Conservation (phyloP, 2,329 filamentous ascomycete genomes). For the Corniculantispora saksenae region DNA sequence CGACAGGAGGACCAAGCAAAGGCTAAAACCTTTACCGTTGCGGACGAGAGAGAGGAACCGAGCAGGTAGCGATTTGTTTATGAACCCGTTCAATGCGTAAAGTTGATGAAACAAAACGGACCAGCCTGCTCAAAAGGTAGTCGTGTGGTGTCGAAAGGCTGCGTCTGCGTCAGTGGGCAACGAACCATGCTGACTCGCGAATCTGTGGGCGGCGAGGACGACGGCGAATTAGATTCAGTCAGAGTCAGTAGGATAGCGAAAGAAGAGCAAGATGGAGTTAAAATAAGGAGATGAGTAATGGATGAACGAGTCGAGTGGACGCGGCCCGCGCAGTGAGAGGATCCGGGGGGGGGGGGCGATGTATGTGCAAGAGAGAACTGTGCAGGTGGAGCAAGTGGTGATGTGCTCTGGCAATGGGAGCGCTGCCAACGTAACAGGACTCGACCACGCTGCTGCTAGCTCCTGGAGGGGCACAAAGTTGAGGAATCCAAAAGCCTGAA, state of each 20-base stretch:
- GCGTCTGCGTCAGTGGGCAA: neutral
- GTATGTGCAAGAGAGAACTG: neutral
- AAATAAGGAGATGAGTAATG: neutral
- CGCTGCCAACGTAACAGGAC: too few species aligned
- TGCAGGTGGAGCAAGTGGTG: neutral
- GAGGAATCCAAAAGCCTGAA: neutral
- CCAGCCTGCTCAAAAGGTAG: neutral
- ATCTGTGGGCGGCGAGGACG: neutral
- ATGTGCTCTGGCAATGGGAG: too few species aligned
- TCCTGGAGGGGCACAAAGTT: neutral
- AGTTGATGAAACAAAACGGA: neutral
- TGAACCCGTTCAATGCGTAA: neutral
- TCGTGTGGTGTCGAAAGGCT: neutral
- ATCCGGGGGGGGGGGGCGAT: neutral
- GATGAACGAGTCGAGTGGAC: neutral
- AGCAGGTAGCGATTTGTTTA: neutral
- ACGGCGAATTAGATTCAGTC: neutral
- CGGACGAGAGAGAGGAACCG: too few species aligned
- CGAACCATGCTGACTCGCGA: conserved; percentile 1
- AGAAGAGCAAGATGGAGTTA: neutral
- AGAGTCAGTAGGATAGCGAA: neutral
- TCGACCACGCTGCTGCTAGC: too few species aligned
- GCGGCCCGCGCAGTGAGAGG: neutral
- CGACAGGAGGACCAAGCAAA: neutral
- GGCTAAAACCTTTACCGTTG: neutral